Evolutionary conservation across 225 moss, liverwort and hornwort species (phyloP).

Genomic region (Climacium dendroides): DNA sequence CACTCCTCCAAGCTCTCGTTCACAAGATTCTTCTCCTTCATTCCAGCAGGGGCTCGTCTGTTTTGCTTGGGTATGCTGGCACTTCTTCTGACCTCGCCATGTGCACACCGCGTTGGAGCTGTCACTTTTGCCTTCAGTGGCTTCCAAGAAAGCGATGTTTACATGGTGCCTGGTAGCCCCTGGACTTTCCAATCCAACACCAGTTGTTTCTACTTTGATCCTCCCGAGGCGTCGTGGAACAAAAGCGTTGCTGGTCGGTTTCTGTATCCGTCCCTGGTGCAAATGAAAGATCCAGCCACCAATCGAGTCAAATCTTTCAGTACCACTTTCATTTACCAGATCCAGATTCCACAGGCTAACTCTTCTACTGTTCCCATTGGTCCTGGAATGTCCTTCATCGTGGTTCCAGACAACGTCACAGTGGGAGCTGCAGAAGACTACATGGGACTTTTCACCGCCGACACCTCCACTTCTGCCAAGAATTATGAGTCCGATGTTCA

Average conservation of each 20-base stretch:
- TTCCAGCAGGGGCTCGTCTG: neutral
- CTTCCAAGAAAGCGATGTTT: neutral
- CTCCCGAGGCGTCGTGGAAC: neutral
- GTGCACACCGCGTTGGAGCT: neutral
- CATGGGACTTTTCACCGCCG: neutral
- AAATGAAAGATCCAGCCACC: neutral
- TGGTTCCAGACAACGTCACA: neutral
- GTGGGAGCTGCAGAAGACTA: neutral
- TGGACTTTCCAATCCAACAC: neutral
- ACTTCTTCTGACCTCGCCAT: neutral
- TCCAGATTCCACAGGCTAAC: accelerated
- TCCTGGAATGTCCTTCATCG: neutral
- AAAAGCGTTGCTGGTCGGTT: neutral
- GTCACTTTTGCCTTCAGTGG: neutral
- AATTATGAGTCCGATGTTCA: neutral
- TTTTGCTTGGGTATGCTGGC: neutral
- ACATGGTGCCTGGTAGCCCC: neutral
- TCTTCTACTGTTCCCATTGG: neutral
- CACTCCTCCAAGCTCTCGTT: neutral
- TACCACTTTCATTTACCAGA: neutral
- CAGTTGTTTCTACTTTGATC: too few species aligned
- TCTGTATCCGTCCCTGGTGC: accelerated
- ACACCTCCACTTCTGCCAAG: neutral
- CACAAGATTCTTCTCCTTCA: neutral
- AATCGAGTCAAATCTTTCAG: neutral